These are phyloP conservation scores for Physcomitrium patens DNA, from an alignment of 225 moss, liverwort and hornwort species.

Conservation along the genomic window DNA sequence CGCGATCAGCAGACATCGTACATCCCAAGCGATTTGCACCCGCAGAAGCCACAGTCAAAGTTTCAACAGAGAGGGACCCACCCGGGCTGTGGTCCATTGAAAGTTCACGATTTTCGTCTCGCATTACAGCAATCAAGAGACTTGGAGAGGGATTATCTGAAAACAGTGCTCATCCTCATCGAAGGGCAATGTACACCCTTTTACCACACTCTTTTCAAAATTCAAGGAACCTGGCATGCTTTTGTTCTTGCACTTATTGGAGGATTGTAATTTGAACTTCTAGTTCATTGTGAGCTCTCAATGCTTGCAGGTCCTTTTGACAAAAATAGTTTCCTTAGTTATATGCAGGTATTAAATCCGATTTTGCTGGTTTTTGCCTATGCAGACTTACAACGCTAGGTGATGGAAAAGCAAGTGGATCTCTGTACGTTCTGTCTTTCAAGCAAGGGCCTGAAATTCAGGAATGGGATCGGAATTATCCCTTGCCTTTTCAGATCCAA, in stretches of 20 bases:
- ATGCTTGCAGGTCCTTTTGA: not conserved
- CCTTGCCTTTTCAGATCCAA: constrained; percentile 67
- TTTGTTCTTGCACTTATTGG: not conserved
- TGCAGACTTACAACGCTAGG: constrained; percentile 84
- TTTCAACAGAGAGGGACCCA: constrained; percentile 55
- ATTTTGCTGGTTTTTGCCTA: not conserved
- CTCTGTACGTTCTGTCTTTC: constrained; percentile 59
- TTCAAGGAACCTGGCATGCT: constrained; percentile 7
- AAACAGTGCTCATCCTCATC: constrained; percentile 56
- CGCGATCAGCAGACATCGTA: constrained; percentile 40
- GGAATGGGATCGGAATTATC: constrained; percentile 68
- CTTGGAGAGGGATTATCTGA: constrained; percentile 68
- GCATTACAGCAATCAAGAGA: constrained; percentile 78
- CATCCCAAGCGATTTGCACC: constrained; percentile 49
- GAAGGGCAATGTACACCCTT: constrained; percentile 67
- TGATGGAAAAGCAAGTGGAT: constrained; percentile 70
- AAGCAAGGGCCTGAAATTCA: constrained; percentile 63
- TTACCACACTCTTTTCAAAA: constrained; percentile 14
- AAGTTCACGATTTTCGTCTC: constrained; percentile 53
- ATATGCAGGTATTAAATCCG: constrained; percentile 17
- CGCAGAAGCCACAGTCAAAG: constrained; percentile 44
- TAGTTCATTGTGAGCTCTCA: constrained; percentile 8
- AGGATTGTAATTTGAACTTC: constrained; percentile 8
- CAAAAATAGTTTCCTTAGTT: constrained; percentile 11
- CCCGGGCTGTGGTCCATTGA: constrained; percentile 57